These are phyloP conservation scores for Vitis hybrid DNA, from an alignment of 177 flowering plant species.

Conservation along the genomic window DNA sequence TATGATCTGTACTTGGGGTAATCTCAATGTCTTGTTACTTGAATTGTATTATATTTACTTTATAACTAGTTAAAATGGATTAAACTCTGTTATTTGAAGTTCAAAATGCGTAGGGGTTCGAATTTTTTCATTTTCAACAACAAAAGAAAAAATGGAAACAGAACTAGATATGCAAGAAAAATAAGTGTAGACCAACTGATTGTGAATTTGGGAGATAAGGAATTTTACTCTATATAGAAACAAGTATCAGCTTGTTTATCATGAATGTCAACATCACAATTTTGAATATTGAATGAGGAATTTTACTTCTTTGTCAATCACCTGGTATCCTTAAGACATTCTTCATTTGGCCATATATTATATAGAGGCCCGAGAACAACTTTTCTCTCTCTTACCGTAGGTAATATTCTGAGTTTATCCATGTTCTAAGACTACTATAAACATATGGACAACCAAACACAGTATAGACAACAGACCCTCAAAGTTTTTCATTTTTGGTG, in stretches of 20 bases:
- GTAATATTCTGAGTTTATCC: no score
- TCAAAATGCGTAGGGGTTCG: neutral
- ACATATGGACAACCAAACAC: no score
- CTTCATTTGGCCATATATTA: no score
- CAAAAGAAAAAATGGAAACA: no score
- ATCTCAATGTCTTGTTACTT: constrained; percentile 1
- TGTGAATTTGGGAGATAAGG: neutral
- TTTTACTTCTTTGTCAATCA: neutral
- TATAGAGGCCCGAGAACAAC: no score
- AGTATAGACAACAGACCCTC: no score
- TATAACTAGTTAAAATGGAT: neutral
- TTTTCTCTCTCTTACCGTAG: no score
- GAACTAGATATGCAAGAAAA: no score
- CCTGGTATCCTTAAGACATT: no score
- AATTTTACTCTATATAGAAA: neutral
- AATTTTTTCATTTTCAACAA: neutral
- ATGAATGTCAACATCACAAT: neutral
- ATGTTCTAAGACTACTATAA: no score
- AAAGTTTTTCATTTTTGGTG: no score
- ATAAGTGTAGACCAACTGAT: no score
- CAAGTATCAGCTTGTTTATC: neutral
- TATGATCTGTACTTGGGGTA: constrained; percentile 98
- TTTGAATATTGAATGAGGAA: neutral
- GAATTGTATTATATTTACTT: neutral
- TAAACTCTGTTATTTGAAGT: neutral